Conservation (phyloP, 768 basidiomycete species). For the Hygrophorus russula region DNA sequence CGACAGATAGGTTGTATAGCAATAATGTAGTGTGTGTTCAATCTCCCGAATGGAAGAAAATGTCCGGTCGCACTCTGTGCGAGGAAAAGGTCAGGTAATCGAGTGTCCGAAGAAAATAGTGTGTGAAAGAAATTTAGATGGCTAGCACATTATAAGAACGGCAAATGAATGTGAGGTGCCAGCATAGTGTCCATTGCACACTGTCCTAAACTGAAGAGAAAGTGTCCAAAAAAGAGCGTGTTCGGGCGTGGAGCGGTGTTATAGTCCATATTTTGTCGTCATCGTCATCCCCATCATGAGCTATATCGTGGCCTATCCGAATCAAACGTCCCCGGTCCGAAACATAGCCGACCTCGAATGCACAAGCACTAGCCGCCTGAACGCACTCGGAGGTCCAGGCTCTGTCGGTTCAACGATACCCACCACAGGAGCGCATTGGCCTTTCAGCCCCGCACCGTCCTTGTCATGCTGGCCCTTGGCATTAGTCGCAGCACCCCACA, state of each 20-base stretch:
- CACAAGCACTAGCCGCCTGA: constrained; percentile 20
- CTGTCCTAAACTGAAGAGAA: constrained; percentile 9
- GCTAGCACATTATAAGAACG: constrained; percentile 12
- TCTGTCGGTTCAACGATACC: constrained; percentile 3
- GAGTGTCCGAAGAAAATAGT: neutral
- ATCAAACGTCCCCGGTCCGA: neutral
- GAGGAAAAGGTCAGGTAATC: neutral
- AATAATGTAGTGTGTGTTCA: too few relatives aligned
- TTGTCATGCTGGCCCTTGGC: constrained; percentile 29
- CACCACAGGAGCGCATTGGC: constrained; percentile 4
- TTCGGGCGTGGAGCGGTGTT: neutral
- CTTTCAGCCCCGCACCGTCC: constrained; percentile 11
- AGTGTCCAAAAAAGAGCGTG: constrained; percentile 8
- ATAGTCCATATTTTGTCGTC: neutral
- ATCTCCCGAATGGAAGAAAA: too few relatives aligned
- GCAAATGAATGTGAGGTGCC: constrained; percentile 2
- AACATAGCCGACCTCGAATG: constrained; percentile 16
- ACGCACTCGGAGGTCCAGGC: constrained; percentile 12
- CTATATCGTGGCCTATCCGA: neutral
- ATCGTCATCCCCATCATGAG: neutral
- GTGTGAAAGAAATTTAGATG: constrained; percentile 11
- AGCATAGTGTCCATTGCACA: constrained; percentile 7
- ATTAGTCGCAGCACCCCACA: constrained; percentile 45
- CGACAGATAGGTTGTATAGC: too few relatives aligned
- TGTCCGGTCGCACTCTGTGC: neutral